A percentile compares a stretch with the other conserved stretches of the same genome.
phyloP scores from a whole-genome alignment of 2,329 filamentous ascomycete species.

The Calonectria leucothoes region DNA sequence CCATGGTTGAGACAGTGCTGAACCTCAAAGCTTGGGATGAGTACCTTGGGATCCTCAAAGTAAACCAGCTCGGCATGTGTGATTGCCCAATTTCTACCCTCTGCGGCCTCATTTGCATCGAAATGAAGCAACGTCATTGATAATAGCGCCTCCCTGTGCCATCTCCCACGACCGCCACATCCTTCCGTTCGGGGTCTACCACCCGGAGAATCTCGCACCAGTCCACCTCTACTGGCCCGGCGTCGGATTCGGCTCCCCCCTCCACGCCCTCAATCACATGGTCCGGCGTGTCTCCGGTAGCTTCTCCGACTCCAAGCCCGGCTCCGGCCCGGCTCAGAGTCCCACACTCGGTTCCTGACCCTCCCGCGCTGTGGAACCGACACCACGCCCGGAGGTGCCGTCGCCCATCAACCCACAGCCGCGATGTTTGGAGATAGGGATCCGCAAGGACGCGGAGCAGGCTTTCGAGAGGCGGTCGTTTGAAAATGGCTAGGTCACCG shows the following conservation, averaged over 20 bases:
- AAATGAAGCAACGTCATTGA: background rate
- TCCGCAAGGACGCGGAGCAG: constrained; percentile 57
- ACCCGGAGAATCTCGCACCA: constrained; percentile 46
- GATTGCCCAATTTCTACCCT: background rate
- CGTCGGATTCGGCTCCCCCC: background rate
- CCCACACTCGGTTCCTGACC: constrained; percentile 30
- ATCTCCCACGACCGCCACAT: constrained; percentile 34
- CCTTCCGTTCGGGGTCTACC: constrained; percentile 45
- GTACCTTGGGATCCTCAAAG: no score
- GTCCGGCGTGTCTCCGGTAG: constrained; percentile 7
- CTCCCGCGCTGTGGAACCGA: constrained; percentile 50
- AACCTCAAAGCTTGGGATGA: no score
- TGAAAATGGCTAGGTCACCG: constrained; percentile 37
- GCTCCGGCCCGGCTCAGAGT: constrained; percentile 14
- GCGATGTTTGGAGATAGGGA: constrained; percentile 55
- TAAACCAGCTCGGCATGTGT: background rate
- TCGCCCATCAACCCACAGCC: constrained; percentile 50
- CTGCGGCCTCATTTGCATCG: background rate
- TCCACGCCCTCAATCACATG: background rate
- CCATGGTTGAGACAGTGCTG: no score
- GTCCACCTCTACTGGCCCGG: constrained; percentile 40
- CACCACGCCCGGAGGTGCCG: constrained; percentile 55
- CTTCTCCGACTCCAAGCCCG: constrained; percentile 16
- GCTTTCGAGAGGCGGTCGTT: constrained; percentile 45
- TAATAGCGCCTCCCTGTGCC: constrained; percentile 27